Conservation (phyloP, 352 stramenopile genomes). For the Poterioochromonas sp. region DNA sequence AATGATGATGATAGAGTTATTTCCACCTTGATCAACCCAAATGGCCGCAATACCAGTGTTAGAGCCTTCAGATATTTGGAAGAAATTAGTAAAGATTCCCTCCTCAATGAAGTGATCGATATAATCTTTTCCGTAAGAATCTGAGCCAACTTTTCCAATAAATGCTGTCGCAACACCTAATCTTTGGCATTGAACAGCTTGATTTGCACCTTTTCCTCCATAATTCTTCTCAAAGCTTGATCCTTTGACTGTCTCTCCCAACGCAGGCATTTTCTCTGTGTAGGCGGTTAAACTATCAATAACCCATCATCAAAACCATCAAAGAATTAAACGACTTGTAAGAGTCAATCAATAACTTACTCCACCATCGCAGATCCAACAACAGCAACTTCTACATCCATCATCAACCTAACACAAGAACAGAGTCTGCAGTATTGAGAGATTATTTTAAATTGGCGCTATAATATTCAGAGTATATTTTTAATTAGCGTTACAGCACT, state of each 20-base stretch:
- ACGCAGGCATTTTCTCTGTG: not conserved
- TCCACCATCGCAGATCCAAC: not conserved
- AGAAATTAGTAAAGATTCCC: not conserved
- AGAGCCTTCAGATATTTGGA: not conserved
- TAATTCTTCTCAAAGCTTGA: slow-evolving; percentile 12
- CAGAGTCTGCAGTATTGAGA: too few relatives aligned
- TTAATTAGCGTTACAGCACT: too few relatives aligned
- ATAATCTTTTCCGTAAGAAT: slow-evolving; percentile 11
- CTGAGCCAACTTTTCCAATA: not conserved
- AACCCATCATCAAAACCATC: not conserved
- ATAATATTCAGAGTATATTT: too few relatives aligned
- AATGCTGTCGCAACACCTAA: not conserved
- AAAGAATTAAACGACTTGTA: not conserved
- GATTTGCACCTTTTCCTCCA: slow-evolving; percentile 32
- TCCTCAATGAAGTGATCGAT: not conserved
- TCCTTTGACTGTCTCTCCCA: not conserved
- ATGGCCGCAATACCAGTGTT: slow-evolving; percentile 14
- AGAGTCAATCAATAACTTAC: not conserved
- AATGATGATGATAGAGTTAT: slow-evolving; percentile 24
- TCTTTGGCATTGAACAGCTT: not conserved
- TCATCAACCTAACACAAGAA: too few relatives aligned
- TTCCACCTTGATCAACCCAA: not conserved
- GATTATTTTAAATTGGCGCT: too few relatives aligned
- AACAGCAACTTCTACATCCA: not conserved
- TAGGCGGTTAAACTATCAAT: slow-evolving; percentile 8